Evolutionary conservation across 306 rosid genomes (phyloP).

Genomic region (Datisca glomerata): DNA sequence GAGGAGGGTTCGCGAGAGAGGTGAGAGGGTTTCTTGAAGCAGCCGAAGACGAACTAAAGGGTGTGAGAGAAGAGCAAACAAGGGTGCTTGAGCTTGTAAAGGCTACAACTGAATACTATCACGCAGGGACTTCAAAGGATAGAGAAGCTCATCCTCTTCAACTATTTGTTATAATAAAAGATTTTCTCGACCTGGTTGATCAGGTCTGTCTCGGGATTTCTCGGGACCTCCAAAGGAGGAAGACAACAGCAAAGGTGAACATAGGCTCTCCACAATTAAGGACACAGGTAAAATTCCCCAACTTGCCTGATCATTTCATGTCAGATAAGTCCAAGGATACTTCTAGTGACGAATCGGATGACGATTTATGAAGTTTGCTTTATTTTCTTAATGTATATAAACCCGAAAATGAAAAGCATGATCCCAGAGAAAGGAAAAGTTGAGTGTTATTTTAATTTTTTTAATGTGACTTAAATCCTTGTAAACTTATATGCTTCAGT

Average conservation of each 20-base stretch:
- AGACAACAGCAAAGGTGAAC: background rate
- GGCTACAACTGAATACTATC: constrained; percentile 54
- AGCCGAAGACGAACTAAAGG: constrained; percentile 55
- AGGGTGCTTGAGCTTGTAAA: constrained; percentile 55
- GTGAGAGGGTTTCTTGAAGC: constrained; percentile 54
- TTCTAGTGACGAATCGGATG: background rate
- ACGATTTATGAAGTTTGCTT: background rate
- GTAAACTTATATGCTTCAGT: no score
- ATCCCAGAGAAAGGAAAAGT: no score
- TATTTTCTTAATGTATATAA: background rate
- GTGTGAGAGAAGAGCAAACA: constrained; percentile 42
- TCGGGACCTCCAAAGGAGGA: constrained; percentile 37
- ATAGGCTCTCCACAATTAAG: background rate
- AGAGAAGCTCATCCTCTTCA: constrained; percentile 35
- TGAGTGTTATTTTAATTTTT: no score
- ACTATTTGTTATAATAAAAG: constrained; percentile 47
- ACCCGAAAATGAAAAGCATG: background rate
- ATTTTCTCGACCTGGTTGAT: constrained; percentile 52
- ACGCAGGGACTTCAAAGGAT: constrained; percentile 39
- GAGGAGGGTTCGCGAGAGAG: constrained; percentile 35
- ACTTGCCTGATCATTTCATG: background rate
- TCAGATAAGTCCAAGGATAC: background rate
- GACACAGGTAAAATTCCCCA: background rate
- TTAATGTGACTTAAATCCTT: no score
- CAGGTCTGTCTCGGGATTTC: constrained; percentile 41